Conservation (phyloP, 768 basidiomycete species). For the Termitomyces sp. region DNA sequence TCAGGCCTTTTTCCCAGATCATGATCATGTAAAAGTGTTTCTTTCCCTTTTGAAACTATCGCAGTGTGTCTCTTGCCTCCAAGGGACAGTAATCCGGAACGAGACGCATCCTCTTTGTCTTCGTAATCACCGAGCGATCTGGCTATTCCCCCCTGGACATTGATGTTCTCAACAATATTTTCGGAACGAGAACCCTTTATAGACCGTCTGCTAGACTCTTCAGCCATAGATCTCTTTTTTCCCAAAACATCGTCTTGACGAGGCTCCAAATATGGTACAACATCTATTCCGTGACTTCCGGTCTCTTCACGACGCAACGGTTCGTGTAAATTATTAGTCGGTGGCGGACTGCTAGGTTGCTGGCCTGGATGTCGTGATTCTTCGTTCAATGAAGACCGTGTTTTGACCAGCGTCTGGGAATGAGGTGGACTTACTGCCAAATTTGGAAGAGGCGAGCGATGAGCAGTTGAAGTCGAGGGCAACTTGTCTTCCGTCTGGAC, state of each 20-base stretch:
- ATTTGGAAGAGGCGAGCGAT: not conserved
- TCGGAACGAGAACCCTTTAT: not conserved
- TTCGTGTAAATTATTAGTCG: not conserved
- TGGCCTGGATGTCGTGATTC: constrained; percentile 4
- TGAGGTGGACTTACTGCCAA: not conserved
- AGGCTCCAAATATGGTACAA: constrained; percentile 65
- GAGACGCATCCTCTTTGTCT: constrained; percentile 38
- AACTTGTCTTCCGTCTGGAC: not conserved
- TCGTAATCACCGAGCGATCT: constrained; percentile 16
- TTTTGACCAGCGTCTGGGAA: constrained; percentile 14
- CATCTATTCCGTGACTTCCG: constrained; percentile 30
- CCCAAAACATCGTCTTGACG: constrained; percentile 21
- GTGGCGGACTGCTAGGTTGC: not conserved
- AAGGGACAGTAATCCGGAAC: constrained; percentile 22
- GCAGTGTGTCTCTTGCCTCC: constrained; percentile 17
- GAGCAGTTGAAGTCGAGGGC: not conserved
- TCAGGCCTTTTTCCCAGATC: not conserved
- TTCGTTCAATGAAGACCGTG: constrained; percentile 16
- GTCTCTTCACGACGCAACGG: constrained; percentile 4
- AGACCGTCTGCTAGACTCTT: not conserved
- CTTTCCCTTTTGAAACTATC: constrained; percentile 5
- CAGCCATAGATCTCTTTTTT: not conserved
- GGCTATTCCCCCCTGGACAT: constrained; percentile 10
- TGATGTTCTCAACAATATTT: constrained; percentile 21
- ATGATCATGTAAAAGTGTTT: not conserved